phyloP scores from a whole-genome alignment of 2,329 filamentous ascomycete species.

The Didymella glomerata region DNA sequence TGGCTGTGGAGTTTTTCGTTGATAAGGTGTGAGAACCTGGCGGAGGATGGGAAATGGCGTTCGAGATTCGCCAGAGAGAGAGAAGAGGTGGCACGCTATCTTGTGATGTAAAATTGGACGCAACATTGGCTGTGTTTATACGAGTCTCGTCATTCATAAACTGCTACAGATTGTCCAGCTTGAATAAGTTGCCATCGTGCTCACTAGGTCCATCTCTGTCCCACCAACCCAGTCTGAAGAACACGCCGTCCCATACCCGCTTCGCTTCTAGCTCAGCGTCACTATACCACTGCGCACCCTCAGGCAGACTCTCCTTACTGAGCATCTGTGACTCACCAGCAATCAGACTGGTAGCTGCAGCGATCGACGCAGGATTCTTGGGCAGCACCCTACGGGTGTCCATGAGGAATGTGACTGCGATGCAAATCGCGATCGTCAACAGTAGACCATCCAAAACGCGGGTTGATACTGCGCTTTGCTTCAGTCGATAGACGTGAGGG shows the following conservation, averaged over 20 bases:
- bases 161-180: background rate
- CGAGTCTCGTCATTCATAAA: no score
- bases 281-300: background rate
- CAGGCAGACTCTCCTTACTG: background rate
- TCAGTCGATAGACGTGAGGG: background rate
- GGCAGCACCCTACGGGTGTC: background rate
- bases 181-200: background rate
- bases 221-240: background rate
- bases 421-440: background rate
- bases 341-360: background rate
- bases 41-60: background rate
- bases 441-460: background rate
- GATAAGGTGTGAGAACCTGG: no score
- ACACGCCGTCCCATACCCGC: background rate
- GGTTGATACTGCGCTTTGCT: background rate
- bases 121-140: no score
- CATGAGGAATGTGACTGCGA: background rate
- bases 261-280: background rate
- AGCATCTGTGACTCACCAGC: background rate
- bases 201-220: background rate
- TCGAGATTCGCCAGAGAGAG: no score
- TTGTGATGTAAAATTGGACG: no score
- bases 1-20: no score
- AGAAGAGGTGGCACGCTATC: background rate
- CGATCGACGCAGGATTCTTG: background rate